These are phyloP conservation scores for Cajanus cajan DNA, from an alignment of 306 rosid genomes.

Conservation along the genomic window DNA sequence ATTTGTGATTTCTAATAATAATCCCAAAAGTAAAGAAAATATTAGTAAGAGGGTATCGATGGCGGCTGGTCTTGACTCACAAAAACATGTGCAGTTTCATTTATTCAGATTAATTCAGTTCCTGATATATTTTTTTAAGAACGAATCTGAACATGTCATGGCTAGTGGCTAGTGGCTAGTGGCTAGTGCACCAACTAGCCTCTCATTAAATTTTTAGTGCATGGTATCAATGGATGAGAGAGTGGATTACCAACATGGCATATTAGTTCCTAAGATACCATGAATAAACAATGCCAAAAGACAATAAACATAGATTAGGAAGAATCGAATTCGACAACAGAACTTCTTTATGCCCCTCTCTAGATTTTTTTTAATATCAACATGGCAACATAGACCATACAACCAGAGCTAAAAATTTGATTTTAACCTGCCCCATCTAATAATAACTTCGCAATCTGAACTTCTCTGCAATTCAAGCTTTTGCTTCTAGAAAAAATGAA, in stretches of 20 bases:
- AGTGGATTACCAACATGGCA: neutral
- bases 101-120: constrained; percentile 9
- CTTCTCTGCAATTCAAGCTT: constrained; percentile 16
- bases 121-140: neutral
- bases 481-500: neutral
- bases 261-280: constrained; percentile 10
- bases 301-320: constrained; percentile 7
- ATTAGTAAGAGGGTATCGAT: too few relatives aligned
- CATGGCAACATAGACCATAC: constrained; percentile 19
- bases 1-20: too few relatives aligned
- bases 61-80: too few relatives aligned
- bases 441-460: constrained; percentile 10
- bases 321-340: constrained; percentile 20
- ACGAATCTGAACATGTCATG: constrained; percentile 1
- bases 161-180: neutral
- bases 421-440: neutral
- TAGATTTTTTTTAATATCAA: neutral
- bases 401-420: constrained; percentile 4
- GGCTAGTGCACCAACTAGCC: neutral
- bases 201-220: constrained; percentile 17
- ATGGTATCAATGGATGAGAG: constrained; percentile 10
- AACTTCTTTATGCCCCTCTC: neutral
- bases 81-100: neutral
- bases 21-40: too few relatives aligned
- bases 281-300: constrained; percentile 5